Evolutionary conservation across 1,139 yeast species (phyloP), one percentile per base, ranked within the genome.

Genomic region (Scheffersomyces parashehatae): DNA sequence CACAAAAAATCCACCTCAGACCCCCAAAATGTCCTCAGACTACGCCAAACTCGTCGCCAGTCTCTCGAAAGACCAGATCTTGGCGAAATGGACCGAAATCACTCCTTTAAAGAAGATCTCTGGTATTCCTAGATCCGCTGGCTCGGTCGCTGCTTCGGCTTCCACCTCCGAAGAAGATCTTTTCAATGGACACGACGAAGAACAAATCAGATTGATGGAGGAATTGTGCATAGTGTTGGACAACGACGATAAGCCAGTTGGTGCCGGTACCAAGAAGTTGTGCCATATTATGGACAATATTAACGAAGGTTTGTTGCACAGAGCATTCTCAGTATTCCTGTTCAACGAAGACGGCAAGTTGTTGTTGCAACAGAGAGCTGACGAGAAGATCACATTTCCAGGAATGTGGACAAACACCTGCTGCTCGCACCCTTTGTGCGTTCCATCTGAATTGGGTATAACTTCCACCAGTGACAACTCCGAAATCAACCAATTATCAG

Each of bases 401-500:
- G 82, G 81, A 46, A 82, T 89, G 85, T 93, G 99, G 99, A 93
- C 99, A 35, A 93, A 93, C 65, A 95, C 99, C 3, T 95, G 99
- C 67, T 93, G 99, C 65, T 91, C 98, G 0, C 99, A 93, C 65
- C 99, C 99, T 5, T 74, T 93, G 46, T 89, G 96, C 48, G 82
- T 89, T 26, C 79, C 85, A 32, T 72, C 81, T 34, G 99, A 93
- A 66, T 71, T 90, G 59, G 97, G 97, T 8, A 53, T 67, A 13
- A 51, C 60, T 2, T 56, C 62, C 34, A 46, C 46, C 13, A 57
- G 48, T 20, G 50, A 42, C 4, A 62, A 60, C 31, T 63, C 67
- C 37, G 73, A 77, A 50, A 67, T 85, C 43, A 71, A 73, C 35
- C 68, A 74, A 29, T 62, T 74, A 48, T 44, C 53, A 10, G 58